Evolutionary conservation across 116 monocot species (phyloP).

Genomic region (Zostera marina): DNA sequence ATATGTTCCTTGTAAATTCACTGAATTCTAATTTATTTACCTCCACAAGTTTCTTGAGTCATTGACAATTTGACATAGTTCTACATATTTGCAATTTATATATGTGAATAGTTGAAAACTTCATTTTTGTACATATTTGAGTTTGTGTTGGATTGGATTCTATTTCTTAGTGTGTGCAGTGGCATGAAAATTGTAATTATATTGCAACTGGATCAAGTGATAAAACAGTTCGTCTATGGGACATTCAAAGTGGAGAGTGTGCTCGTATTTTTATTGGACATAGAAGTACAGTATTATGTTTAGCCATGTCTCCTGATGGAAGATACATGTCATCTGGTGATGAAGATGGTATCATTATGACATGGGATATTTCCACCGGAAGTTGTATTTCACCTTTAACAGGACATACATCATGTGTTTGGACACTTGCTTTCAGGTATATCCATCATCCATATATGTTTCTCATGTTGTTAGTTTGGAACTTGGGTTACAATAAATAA

Average conservation of each 20-base stretch:
- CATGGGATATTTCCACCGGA: conserved; percentile 89
- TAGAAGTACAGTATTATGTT: conserved; percentile 71
- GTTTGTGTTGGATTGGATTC: not conserved
- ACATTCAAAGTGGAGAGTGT: conserved; percentile 88
- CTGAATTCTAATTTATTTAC: not conserved
- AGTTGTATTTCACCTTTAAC: conserved; percentile 73
- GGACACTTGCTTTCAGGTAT: conserved; percentile 96
- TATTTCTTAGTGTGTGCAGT: conserved; percentile 70
- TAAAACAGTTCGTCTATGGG: conserved; percentile 95
- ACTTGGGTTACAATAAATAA: not conserved
- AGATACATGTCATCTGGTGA: conserved; percentile 97
- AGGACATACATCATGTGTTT: conserved; percentile 81
- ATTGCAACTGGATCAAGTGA: conserved; percentile 93
- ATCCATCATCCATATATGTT: not conserved
- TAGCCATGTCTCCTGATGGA: conserved; percentile 97
- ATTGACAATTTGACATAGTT: not conserved
- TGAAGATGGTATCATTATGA: conserved; percentile 95
- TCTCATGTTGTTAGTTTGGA: not conserved
- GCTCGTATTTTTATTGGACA: conserved; percentile 95
- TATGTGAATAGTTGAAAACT: too few relatives aligned
- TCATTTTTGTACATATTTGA: not conserved
- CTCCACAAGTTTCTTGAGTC: not conserved
- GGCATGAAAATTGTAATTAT: conserved; percentile 97
- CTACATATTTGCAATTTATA: too few relatives aligned
- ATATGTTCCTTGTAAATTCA: not conserved